Conservation (phyloP, 495 filamentous ascomycete genomes). For the Monascus purpureus region DNA sequence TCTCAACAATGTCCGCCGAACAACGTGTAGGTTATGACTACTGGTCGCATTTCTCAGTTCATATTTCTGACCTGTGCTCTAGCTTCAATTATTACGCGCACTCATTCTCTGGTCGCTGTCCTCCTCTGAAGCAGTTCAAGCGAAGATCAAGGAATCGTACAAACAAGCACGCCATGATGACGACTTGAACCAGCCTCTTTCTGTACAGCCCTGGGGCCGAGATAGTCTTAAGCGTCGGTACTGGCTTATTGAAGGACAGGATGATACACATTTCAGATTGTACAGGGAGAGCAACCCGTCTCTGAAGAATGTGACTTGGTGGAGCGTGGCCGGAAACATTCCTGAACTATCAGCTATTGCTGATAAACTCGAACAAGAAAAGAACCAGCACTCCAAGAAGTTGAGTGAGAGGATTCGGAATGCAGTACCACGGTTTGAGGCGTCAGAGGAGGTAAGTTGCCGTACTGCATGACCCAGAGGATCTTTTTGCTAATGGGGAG, state of each 20-base stretch:
- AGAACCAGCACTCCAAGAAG: slow-evolving; percentile 59
- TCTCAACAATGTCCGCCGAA: slow-evolving; percentile 62
- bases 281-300: slow-evolving; percentile 87
- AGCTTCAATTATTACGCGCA: slow-evolving; percentile 71
- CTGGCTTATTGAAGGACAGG: slow-evolving; percentile 84
- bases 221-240: slow-evolving; percentile 86
- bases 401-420: slow-evolving; percentile 64
- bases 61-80: slow-evolving; percentile 13
- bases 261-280: slow-evolving; percentile 88
- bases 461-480: neutral
- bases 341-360: slow-evolving; percentile 68
- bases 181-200: slow-evolving; percentile 83
- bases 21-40: slow-evolving; percentile 53
- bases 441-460: slow-evolving; percentile 65
- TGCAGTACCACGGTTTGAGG: slow-evolving; percentile 87
- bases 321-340: slow-evolving; percentile 79
- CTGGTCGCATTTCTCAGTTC: neutral
- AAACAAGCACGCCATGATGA: slow-evolving; percentile 82
- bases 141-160: slow-evolving; percentile 74
- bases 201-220: slow-evolving; percentile 86
- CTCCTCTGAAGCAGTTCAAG: slow-evolving; percentile 70
- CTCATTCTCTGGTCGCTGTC: slow-evolving; percentile 83
- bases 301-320: slow-evolving; percentile 69
- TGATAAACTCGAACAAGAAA: slow-evolving; percentile 63
- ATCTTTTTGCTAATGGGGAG: neutral